A percentile compares a stretch with the other conserved stretches of the same genome.
Conservation (phyloP, 2,329 filamentous ascomycete genomes). For the Beauveria caledonica region DNA sequence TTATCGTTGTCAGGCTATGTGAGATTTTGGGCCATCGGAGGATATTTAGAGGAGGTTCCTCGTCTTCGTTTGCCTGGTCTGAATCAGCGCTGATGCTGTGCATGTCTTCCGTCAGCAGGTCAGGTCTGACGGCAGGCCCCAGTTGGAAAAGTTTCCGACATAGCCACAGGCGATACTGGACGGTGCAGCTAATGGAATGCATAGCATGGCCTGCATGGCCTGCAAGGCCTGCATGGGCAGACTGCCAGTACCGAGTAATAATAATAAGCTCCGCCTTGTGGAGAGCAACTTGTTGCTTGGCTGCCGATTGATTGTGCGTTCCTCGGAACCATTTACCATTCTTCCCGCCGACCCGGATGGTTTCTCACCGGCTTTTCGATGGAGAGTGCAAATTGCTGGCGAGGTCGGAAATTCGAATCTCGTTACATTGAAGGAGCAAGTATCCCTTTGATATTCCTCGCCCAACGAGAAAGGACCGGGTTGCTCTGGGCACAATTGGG, state of each 20-base stretch:
- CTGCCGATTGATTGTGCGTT: background rate
- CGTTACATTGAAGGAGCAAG: background rate
- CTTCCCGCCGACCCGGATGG: background rate
- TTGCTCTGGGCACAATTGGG: background rate
- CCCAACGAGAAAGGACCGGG: background rate
- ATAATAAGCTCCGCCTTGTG: background rate
- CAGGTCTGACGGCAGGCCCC: background rate
- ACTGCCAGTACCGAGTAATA: too few species aligned
- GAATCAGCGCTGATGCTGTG: background rate
- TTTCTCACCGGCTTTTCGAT: background rate
- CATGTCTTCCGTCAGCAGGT: slow-evolving; percentile 3
- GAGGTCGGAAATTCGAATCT: background rate
- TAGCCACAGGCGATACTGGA: background rate
- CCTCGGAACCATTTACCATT: background rate
- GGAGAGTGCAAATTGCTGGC: background rate
- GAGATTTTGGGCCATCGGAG: background rate
- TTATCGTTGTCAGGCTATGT: background rate
- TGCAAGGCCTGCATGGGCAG: background rate
- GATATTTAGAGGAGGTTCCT: background rate
- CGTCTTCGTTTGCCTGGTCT: background rate
- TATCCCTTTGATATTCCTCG: background rate
- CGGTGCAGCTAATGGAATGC: background rate
- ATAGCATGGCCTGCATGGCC: background rate
- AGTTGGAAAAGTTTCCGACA: background rate
- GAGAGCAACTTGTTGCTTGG: background rate